Evolutionary conservation across 768 basidiomycete genomes (phyloP), one percentile per base, ranked within the genome.

Genomic region (Mycena maculata): DNA sequence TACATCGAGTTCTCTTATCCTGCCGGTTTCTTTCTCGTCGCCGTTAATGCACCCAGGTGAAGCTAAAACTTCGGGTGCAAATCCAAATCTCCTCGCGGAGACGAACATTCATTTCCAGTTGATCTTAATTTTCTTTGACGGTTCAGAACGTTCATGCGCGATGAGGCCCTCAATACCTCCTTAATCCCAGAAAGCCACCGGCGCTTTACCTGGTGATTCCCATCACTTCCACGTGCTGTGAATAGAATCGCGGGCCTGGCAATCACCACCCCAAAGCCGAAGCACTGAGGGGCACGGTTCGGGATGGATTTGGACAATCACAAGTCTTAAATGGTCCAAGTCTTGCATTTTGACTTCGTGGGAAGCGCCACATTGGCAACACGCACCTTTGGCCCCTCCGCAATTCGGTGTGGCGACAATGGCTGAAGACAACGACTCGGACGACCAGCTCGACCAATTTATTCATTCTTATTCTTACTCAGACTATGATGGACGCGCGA

Each of bases 391-490:
- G 22, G 48, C 53, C 48, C 41, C 53, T 33, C 38, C 38, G 38
- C 60, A 61, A 48, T 33, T 57, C 38, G 48, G 27, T 54, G 33
- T 23, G 58, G 38, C 68, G 41, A 50, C 16, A 27, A 70, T 70
- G 64, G 65, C 55, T 57, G 57, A 58, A 47, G 52, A 60, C 50
- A 60, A 47, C 63, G 41, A 54, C 60, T 31, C 55, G 12, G 60
- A 62, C 56, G 69, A 70, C 60, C 69, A 63, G 61, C 61, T 70
- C 25, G 65, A 70, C 64, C 60, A 70, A 3, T 70, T 70, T 50
- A 70, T 70, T 39, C 69, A 70, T 56, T 66, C 69, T 45, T 70
- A 70, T 56, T 70, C 55, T 30, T 54, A 54, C 44, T 48, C 65
- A 15, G 69, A 70, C 39, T 55, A 63, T 45, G 67, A 63, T 39